phyloP scores from a whole-genome alignment of 2,329 filamentous ascomycete genomes.

The Ambrosiella beaveri region DNA sequence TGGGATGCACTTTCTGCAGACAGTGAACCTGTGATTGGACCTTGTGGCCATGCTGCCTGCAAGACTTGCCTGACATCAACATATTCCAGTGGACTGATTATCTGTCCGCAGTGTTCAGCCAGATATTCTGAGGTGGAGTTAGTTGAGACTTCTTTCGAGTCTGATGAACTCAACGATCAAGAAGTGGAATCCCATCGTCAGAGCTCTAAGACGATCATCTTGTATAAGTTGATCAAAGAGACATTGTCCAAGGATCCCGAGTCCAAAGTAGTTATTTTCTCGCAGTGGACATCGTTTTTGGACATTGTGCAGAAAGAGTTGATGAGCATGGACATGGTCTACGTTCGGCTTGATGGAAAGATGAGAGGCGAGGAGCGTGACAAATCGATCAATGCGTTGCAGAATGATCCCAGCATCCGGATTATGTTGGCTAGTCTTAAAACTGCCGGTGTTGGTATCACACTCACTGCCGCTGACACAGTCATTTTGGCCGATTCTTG shows the following conservation, averaged over 20 bases:
- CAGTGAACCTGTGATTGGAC: constrained; percentile 63
- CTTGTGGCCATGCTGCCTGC: constrained; percentile 71
- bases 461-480: constrained; percentile 71
- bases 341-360: constrained; percentile 60
- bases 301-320: constrained; percentile 56
- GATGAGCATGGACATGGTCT: constrained; percentile 39
- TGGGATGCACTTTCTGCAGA: constrained; percentile 41
- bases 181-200: constrained; percentile 42
- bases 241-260: constrained; percentile 39
- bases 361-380: constrained; percentile 61
- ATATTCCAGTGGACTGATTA: constrained; percentile 54
- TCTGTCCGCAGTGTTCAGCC: constrained; percentile 72
- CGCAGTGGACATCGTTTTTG: constrained; percentile 62
- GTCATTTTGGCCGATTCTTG: constrained; percentile 69
- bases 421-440: constrained; percentile 68
- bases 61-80: constrained; percentile 42
- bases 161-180: neutral
- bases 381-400: constrained; percentile 47
- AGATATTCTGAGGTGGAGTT: constrained; percentile 40
- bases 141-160: constrained; percentile 15
- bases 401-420: constrained; percentile 47
- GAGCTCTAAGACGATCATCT: constrained; percentile 68
- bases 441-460: constrained; percentile 73
- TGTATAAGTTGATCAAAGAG: constrained; percentile 58
- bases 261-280: constrained; percentile 58